phyloP scores from a whole-genome alignment of 495 filamentous ascomycete genomes.

The Hypoxylon intermedium region DNA sequence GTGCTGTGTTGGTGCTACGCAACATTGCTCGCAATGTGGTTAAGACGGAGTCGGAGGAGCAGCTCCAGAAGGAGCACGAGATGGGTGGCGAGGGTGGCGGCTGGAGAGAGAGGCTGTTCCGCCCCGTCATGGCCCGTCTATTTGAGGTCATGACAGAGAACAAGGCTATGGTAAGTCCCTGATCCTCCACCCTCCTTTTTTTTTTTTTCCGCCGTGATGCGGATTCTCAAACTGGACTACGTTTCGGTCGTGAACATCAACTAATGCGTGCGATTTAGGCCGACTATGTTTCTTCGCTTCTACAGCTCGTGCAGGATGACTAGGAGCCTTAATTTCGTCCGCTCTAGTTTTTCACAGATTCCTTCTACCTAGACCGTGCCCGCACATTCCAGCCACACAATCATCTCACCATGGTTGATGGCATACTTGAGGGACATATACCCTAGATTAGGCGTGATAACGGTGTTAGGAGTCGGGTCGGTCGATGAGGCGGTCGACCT shows the following conservation, averaged over 20 bases:
- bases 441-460: background rate
- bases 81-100: constrained; percentile 44
- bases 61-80: constrained; percentile 57
- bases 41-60: constrained; percentile 62
- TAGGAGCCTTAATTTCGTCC: constrained; percentile 2
- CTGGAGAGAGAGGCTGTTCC: constrained; percentile 60
- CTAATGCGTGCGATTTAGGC: constrained; percentile 32
- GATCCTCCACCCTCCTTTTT: constrained; percentile 35
- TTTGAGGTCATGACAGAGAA: constrained; percentile 64
- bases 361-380: too few relatives aligned
- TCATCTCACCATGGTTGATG: background rate
- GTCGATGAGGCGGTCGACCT: constrained; percentile 1
- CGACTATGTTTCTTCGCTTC: constrained; percentile 39
- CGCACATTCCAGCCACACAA: background rate
- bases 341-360: background rate
- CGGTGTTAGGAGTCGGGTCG: constrained; percentile 1
- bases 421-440: background rate
- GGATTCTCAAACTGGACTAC: background rate
- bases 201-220: background rate
- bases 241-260: background rate
- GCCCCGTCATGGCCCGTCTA: constrained; percentile 55
- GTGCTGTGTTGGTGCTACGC: constrained; percentile 82
- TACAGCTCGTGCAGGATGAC: constrained; percentile 44
- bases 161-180: constrained; percentile 51
- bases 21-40: constrained; percentile 84